These are phyloP conservation scores for Colletotrichum caudatum DNA, from an alignment of 2,329 filamentous ascomycete genomes.

Conservation along the genomic window DNA sequence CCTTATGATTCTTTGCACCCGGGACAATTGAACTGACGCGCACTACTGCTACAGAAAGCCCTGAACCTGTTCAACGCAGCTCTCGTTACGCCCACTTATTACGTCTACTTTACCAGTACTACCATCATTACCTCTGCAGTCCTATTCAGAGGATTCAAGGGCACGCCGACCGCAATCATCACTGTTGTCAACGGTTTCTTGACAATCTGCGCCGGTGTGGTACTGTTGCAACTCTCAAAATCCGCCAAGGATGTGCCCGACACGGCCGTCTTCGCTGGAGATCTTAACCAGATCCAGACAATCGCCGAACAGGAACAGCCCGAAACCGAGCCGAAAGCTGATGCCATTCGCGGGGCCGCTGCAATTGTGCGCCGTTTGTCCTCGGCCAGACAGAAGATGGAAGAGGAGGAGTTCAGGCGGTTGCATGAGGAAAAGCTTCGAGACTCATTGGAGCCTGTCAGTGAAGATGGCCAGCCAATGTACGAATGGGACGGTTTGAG, in stretches of 20 bases:
- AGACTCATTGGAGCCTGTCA: constrained; percentile 79
- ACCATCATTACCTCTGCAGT: constrained; percentile 95
- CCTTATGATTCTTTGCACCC: constrained; percentile 1
- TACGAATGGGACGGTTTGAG: constrained; percentile 95
- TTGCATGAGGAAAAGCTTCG: constrained; percentile 81
- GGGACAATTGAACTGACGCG: constrained; percentile 48
- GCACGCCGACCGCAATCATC: constrained; percentile 81
- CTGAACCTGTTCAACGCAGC: constrained; percentile 97
- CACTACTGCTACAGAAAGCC: constrained; percentile 81
- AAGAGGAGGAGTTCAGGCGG: constrained; percentile 81
- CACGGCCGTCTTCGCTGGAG: constrained; percentile 88
- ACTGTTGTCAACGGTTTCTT: constrained; percentile 95
- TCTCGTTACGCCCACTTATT: constrained; percentile 97
- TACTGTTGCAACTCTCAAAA: constrained; percentile 95
- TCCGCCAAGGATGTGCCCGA: constrained; percentile 98
- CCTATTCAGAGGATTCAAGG: constrained; percentile 94
- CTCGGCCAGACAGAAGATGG: constrained; percentile 78
- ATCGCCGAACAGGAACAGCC: constrained; percentile 95
- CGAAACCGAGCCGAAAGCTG: constrained; percentile 96
- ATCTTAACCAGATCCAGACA: constrained; percentile 94
- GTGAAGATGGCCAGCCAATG: constrained; percentile 75
- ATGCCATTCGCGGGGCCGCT: constrained; percentile 91
- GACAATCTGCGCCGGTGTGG: constrained; percentile 91
- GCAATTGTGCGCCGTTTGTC: constrained; percentile 90
- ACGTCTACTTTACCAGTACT: constrained; percentile 96